Conservation (phyloP, 768 basidiomycete species). For the Lactarius quietus region DNA sequence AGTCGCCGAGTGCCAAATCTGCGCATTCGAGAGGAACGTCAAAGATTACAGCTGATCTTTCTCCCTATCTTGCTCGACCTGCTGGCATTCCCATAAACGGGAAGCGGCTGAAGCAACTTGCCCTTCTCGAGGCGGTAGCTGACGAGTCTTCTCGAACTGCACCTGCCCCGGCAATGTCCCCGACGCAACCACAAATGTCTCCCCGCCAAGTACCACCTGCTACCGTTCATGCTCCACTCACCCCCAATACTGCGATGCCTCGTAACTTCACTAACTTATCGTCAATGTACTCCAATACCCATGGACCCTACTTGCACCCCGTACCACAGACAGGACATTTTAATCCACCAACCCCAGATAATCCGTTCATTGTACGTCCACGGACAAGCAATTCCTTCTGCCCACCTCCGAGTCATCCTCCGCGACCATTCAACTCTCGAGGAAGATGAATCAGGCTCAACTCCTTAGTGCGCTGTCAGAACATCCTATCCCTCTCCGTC, state of each 20-base stretch:
- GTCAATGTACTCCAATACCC: conserved; percentile 28
- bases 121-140: conserved; percentile 66
- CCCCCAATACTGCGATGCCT: conserved; percentile 21
- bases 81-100: conserved; percentile 53
- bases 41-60: conserved; percentile 56
- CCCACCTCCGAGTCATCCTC: conserved; percentile 26
- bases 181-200: neutral
- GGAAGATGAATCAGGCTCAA: conserved; percentile 52
- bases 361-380: conserved; percentile 36
- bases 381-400: conserved; percentile 36
- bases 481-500: conserved; percentile 25
- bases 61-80: conserved; percentile 60
- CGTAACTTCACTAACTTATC: conserved; percentile 27
- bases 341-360: conserved; percentile 25
- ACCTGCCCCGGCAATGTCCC: conserved; percentile 30
- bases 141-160: conserved; percentile 69
- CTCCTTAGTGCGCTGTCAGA: conserved; percentile 44
- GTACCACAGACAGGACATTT: conserved; percentile 21
- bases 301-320: conserved; percentile 18
- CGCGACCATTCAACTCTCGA: conserved; percentile 30
- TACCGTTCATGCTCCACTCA: conserved; percentile 7
- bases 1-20: conserved; percentile 22
- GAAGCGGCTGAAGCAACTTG: conserved; percentile 64
- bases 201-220: conserved; percentile 1
- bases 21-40: conserved; percentile 40